A percentile compares a stretch with the other conserved stretches of the same genome.
phyloP scores from a whole-genome alignment of 2,329 filamentous ascomycete genomes.

The Aphanoascus verrucosus region DNA sequence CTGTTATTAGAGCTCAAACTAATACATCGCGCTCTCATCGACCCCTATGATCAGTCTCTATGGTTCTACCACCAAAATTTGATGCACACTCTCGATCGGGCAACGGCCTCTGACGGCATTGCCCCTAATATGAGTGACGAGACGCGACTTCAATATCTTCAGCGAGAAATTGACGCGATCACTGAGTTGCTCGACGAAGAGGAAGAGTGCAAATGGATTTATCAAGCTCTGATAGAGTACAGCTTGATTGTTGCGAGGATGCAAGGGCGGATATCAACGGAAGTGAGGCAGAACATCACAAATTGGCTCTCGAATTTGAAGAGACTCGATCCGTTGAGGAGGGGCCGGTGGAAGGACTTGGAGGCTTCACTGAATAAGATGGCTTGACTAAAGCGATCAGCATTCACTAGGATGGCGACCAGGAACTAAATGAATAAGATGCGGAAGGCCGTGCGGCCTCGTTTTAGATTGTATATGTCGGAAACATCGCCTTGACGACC shows the following conservation, averaged over 20 bases:
- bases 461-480: no score
- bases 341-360: conserved; percentile 64
- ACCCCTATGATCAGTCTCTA: conserved; percentile 86
- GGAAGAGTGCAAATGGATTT: conserved; percentile 74
- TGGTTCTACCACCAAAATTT: conserved; percentile 96
- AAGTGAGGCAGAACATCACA: conserved; percentile 39
- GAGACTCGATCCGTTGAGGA: conserved; percentile 61
- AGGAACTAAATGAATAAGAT: no score
- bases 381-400: background rate
- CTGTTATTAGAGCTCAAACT: conserved; percentile 54
- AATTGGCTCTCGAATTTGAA: conserved; percentile 56
- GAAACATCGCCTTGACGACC: no score
- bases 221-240: conserved; percentile 73
- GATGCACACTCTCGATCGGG: conserved; percentile 55
- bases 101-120: conserved; percentile 44
- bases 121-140: conserved; percentile 50
- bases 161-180: conserved; percentile 62
- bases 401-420: background rate
- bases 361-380: conserved; percentile 35
- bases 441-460: no score
- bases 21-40: conserved; percentile 69
- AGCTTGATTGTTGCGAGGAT: conserved; percentile 47
- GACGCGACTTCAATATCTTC: conserved; percentile 56
- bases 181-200: conserved; percentile 55
- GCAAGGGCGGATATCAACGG: conserved; percentile 38